These are phyloP conservation scores for Leccinellum luteum DNA, from an alignment of 768 basidiomycete genomes.

Conservation along the genomic window DNA sequence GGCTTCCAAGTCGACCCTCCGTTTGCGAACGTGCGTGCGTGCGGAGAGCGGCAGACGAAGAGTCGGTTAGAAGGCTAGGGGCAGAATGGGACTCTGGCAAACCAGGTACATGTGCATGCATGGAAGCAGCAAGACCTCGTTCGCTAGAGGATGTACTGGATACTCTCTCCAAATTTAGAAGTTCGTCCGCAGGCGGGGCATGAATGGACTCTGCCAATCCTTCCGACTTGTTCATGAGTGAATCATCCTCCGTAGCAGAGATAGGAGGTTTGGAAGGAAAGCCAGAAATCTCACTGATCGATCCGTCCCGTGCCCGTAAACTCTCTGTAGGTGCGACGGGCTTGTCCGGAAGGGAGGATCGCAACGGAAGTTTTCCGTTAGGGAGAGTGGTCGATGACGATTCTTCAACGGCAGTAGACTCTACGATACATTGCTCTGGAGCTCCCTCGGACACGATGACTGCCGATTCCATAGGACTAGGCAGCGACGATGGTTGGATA, in stretches of 20 bases:
- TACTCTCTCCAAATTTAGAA: constrained; percentile 14
- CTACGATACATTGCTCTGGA: constrained; percentile 21
- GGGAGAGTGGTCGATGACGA: constrained; percentile 5
- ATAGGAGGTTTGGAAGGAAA: constrained; percentile 12
- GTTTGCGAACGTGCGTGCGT: constrained; percentile 58
- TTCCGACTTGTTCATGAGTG: constrained; percentile 12
- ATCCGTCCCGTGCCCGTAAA: constrained; percentile 12
- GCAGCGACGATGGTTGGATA: constrained; percentile 3
- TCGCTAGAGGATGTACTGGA: constrained; percentile 24
- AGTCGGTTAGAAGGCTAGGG: constrained; percentile 31
- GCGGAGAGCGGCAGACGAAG: constrained; percentile 25
- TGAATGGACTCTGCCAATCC: constrained; percentile 30
- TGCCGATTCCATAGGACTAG: constrained; percentile 6
- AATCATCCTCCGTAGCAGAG: constrained; percentile 10
- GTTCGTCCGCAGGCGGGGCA: constrained; percentile 19
- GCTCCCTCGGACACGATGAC: neutral
- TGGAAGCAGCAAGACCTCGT: constrained; percentile 48
- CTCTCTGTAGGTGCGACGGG: constrained; percentile 32
- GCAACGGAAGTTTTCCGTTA: constrained; percentile 29
- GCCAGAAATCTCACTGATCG: constrained; percentile 11
- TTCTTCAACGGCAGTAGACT: constrained; percentile 8
- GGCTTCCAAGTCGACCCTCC: constrained; percentile 42
- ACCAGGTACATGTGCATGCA: constrained; percentile 48
- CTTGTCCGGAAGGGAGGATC: constrained; percentile 49
- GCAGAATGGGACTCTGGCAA: constrained; percentile 40